Evolutionary conservation across 148 eudicot species (phyloP), one percentile per base, ranked within the genome.

Genomic region (Rheum nobile): DNA sequence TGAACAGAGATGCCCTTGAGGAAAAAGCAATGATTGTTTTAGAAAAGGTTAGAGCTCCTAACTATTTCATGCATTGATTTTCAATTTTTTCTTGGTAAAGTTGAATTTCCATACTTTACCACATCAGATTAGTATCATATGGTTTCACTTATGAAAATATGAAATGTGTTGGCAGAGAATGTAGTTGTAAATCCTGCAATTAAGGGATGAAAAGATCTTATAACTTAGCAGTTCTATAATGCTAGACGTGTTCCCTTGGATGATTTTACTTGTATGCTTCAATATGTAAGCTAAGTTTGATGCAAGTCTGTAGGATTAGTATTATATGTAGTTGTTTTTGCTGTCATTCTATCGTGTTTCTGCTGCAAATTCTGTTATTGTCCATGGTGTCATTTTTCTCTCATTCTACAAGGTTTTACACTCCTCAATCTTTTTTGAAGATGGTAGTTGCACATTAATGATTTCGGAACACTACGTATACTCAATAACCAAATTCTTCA

Each of bases 1-100:
- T 90, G 38, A 97, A 96, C 46, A 76, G 84, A 41, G 91, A 87
- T 42, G 88, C 83, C 79, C 86, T 95, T 39, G 97, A 95, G 84
- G 99, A 95, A 86, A 91, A 90, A 82, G 91, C 97, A 79, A 41
- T 84, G 74, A 84, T 95, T 81, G 77, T 87, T 28, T 75, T 95
- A 73, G 97, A 93, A 29, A 91, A 91, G 94, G 98, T 90, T 74
- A n/a, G 82, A 61, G 22, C 17, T 71, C 0, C 41, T 65, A 65
- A 65, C 69, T 14, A 63, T 14, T 14, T 16, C 39, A 55, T 22
- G 63, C 12, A 22, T 22, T 55, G 31, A 21, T 0, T 54, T 55
- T 8, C 11, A 6, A n/a, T n/a, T n/a, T 11, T 55, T 55, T 24
- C 29, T 21, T 55, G 63, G 63, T 0, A 55, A 55, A 55, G 63